Evolutionary conservation across 2,329 filamentous ascomycete genomes (phyloP), one percentile per base, ranked within the genome.

Genomic region (Fusarium goolgardi): DNA sequence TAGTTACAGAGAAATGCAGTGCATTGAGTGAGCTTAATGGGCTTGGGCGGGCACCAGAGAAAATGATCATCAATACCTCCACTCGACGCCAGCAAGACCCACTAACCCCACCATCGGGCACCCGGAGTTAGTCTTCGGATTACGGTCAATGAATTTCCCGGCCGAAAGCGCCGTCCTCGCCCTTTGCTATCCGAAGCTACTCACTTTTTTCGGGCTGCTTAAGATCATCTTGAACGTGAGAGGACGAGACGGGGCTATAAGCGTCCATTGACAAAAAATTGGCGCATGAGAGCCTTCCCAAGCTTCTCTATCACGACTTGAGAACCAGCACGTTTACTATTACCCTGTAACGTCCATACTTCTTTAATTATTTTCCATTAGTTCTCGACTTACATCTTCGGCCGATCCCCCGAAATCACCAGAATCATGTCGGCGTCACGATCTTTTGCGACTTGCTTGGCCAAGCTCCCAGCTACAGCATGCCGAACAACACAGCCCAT

Each of bases 121-220:
- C 53, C 53, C 70, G 71, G 72, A 72, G 67, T 57, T 72, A 60
- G 71, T 63, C 46, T 59, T 63, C 71, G 71, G 73, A 73, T 67
- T 55, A 46, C 75, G 77, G 76, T 69, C 67, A 76, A 79, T 78
- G 73, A 58, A 80, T 78, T 77, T 75, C 69, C 73, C 74, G 73
- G 55, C 57, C 69, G 75, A 77, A 76, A 67, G 55, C 63, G 60
- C 47, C 47, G 47, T 23, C 21, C 40, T 43, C 47, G 47, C 60
- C 62, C 67, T 65, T 56, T 63, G 64, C 71, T 74, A 72, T 75
- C 71, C 59, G 60, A 69, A 71, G 67, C 71, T 71, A 63, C 65
- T 64, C 62, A 67, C 68, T 71, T 71, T 73, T 75, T 69, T 64
- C 61, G 47, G 65, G 55, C 60, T 74, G 72, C 72, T 74, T 74